Evolutionary conservation across 2,329 filamentous ascomycete species (phyloP).

Genomic region (Claviceps africana): DNA sequence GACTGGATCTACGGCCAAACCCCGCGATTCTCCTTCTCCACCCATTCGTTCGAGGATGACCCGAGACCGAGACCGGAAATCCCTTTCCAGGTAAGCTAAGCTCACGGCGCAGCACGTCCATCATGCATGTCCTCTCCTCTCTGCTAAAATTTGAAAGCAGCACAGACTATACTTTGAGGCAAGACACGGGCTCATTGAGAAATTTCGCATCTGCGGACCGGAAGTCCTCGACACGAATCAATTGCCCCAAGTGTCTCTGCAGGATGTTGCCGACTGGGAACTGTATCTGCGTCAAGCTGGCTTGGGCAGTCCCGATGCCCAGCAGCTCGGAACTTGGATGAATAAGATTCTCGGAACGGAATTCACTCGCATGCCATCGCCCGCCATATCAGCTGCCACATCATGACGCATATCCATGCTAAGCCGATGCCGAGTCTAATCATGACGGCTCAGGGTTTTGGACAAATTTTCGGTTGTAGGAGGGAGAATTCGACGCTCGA

Average conservation of each 20-base stretch:
- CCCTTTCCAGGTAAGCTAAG: slow-evolving; percentile 28
- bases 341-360: slow-evolving; percentile 17
- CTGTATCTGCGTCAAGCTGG: slow-evolving; percentile 13
- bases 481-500: no score
- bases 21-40: slow-evolving; percentile 64
- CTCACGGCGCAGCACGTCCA: no score
- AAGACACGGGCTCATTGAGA: slow-evolving; percentile 23
- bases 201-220: slow-evolving; percentile 15
- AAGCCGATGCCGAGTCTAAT: no score
- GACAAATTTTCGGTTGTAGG: no score
- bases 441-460: no score
- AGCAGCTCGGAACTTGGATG: slow-evolving; percentile 17
- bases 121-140: background rate
- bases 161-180: slow-evolving; percentile 22
- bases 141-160: slow-evolving; percentile 10
- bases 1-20: slow-evolving; percentile 80
- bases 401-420: background rate
- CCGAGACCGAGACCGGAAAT: slow-evolving; percentile 38
- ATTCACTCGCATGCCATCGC: slow-evolving; percentile 11
- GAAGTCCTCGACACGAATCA: background rate
- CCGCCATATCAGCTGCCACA: slow-evolving; percentile 3
- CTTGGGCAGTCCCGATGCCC: slow-evolving; percentile 11
- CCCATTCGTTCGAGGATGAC: slow-evolving; percentile 43
- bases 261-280: slow-evolving; percentile 16
- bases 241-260: slow-evolving; percentile 3